Base-by-base conservation (phyloP, 441 rosid genomes). In the Mallotus repandus region DNA sequence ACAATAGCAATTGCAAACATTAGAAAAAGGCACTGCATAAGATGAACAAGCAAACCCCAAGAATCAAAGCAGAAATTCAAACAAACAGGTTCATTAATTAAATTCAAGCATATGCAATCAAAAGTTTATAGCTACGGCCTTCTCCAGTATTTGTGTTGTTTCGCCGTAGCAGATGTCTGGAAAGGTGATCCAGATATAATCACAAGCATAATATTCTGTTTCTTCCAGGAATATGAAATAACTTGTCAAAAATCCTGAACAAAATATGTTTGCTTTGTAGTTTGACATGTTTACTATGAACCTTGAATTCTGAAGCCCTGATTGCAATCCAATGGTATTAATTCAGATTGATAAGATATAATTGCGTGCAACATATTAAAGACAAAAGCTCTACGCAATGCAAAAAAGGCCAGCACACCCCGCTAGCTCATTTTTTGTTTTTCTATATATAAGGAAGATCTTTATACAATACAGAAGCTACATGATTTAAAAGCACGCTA, bases 1-100 rank as follows among this genome's bases (percentile, higher is more conserved):
- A 76, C 83, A 80, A 75, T 60, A 49, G 69, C 29, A 73, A 69
- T 74, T 67, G 12, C 49, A 71, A 19, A 21, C 54, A 66, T 55
- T 9, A 46, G 65, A 57, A 69, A 56, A 69, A 50, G 21, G 50
- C 52, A 12, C 19, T 21, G 18, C 13, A 56, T 15, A 68, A 19
- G 66, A 64, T 15, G 15, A 48, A 52, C 18, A 69, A 35, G 35
- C 71, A 22, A 63, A 43, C 41, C 54, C 54, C n/a, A 72, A 58
- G 13, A 48, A 43, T 29, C 55, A 15, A 9, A 62, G 43, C 29
- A 74, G 69, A 54, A 15, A 16, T 69, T 60, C 16, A 71, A 54
- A 70, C 63, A 72, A 41, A 56, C 49, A 32, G 21, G 52, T n/a
- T 21, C 18, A 0, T 59, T 55, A 5, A 41, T 43, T 49, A 29